phyloP scores from a whole-genome alignment of 108 stramenopile genomes.

The Cyclostephanos tholiformis region DNA sequence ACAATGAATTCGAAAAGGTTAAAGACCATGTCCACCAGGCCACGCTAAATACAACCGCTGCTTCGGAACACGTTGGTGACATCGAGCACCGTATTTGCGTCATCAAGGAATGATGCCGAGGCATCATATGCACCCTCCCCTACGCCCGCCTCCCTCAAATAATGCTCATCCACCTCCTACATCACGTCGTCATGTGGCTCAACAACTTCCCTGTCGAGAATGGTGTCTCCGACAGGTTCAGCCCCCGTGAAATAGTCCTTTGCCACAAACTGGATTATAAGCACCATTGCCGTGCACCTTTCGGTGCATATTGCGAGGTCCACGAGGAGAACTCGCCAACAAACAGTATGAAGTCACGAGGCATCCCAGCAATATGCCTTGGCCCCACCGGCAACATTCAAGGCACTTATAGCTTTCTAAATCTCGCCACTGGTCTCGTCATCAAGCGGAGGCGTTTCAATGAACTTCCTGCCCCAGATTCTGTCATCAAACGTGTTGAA shows the following conservation, averaged over 20 bases:
- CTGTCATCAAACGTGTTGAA: too few relatives aligned
- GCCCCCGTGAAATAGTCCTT: conserved; percentile 27
- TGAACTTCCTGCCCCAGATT: too few relatives aligned
- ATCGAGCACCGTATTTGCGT: conserved; percentile 44
- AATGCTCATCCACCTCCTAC: conserved; percentile 25
- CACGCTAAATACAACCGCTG: background rate
- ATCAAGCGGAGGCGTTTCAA: too few relatives aligned
- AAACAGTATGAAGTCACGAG: too few relatives aligned
- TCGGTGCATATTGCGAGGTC: conserved; percentile 4
- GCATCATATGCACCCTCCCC: too few relatives aligned
- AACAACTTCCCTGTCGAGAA: too few relatives aligned
- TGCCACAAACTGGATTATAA: conserved; percentile 1
- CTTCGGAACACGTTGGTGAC: conserved; percentile 50
- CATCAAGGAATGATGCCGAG: conserved; percentile 47
- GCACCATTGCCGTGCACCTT: background rate
- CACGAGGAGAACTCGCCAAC: conserved; percentile 39
- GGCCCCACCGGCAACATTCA: conserved; percentile 4
- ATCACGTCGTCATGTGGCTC: too few relatives aligned
- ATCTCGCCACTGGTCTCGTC: too few relatives aligned
- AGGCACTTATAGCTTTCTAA: too few relatives aligned
- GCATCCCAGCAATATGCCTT: too few relatives aligned
- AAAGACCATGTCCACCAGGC: background rate
- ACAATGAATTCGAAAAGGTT: conserved; percentile 23
- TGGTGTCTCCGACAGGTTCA: conserved; percentile 10
- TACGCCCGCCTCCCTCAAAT: conserved; percentile 33